Percentiles rank a stretch among this genome's conserved stretches.
Conservation (phyloP, 164 flowering plant species). For the Dillenia suffruticosa region DNA sequence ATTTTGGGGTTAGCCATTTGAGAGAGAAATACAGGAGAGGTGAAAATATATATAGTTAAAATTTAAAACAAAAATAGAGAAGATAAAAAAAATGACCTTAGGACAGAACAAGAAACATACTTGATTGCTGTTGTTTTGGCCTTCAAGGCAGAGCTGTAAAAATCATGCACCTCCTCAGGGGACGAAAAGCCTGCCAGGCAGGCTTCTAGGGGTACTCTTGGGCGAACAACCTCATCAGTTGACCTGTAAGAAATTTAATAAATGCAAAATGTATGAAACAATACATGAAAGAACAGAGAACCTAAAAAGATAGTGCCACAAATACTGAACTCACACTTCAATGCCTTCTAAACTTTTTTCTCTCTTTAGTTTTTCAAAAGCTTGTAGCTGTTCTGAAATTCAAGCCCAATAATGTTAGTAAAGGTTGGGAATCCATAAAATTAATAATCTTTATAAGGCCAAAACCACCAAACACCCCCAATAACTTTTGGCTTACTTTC, state of each 20-base stretch:
- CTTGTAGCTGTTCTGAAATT: conserved; percentile 70
- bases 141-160: conserved; percentile 85
- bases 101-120: conserved; percentile 33
- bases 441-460: too few relatives aligned
- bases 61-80: too few relatives aligned
- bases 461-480: too few relatives aligned
- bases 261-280: too few relatives aligned
- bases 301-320: conserved; percentile 7
- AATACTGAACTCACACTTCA: conserved; percentile 63
- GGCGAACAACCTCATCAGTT: conserved; percentile 72
- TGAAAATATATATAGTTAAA: too few relatives aligned
- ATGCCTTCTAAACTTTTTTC: conserved; percentile 56
- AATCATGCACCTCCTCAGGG: conserved; percentile 91
- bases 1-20: too few relatives aligned
- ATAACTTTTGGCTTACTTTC: too few relatives aligned
- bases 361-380: conserved; percentile 62
- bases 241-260: conserved; percentile 23
- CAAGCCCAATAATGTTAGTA: too few relatives aligned
- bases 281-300: background rate
- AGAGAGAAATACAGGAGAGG: too few relatives aligned
- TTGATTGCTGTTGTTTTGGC: conserved; percentile 83
- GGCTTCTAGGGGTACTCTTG: conserved; percentile 87
- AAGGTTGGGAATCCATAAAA: too few relatives aligned
- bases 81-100: too few relatives aligned
- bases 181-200: conserved; percentile 78